These are phyloP conservation scores for Rhizopus delemar DNA, from an alignment of 371 early-diverging fungal genomes.

Conservation along the genomic window DNA sequence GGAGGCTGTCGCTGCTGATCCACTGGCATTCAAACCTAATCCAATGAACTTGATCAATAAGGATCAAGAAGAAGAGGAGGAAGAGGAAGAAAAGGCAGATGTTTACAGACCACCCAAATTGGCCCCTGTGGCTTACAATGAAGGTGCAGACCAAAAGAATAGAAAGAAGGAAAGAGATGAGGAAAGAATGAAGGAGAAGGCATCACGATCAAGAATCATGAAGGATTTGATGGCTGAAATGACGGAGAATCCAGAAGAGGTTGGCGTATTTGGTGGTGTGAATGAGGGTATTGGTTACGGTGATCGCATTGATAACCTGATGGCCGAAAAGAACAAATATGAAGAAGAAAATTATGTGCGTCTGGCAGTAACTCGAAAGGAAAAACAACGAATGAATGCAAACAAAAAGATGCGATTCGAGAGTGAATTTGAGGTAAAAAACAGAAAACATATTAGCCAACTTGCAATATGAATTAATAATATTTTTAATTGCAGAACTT, in stretches of 20 bases:
- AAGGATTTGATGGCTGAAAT: constrained; percentile 83
- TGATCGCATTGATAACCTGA: constrained; percentile 54
- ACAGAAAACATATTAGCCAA: neutral
- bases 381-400: constrained; percentile 67
- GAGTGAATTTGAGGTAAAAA: constrained; percentile 81
- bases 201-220: constrained; percentile 85
- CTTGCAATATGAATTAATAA: constrained; percentile 1
- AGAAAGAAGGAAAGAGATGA: constrained; percentile 65
- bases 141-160: constrained; percentile 49
- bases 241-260: constrained; percentile 87
- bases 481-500: constrained; percentile 46
- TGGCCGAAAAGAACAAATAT: constrained; percentile 71
- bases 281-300: constrained; percentile 58
- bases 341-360: constrained; percentile 94
- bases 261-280: constrained; percentile 68
- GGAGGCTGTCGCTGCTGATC: constrained; percentile 59
- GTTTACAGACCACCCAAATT: constrained; percentile 88
- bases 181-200: constrained; percentile 67
- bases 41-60: constrained; percentile 65
- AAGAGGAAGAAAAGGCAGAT: constrained; percentile 21
- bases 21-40: constrained; percentile 88
- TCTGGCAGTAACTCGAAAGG: constrained; percentile 73
- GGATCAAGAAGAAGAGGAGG: constrained; percentile 45
- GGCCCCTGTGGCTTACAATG: constrained; percentile 87
- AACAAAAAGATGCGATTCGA: constrained; percentile 66